Evolutionary conservation across 768 basidiomycete species (phyloP).

Genomic region (Calocera cornea): DNA sequence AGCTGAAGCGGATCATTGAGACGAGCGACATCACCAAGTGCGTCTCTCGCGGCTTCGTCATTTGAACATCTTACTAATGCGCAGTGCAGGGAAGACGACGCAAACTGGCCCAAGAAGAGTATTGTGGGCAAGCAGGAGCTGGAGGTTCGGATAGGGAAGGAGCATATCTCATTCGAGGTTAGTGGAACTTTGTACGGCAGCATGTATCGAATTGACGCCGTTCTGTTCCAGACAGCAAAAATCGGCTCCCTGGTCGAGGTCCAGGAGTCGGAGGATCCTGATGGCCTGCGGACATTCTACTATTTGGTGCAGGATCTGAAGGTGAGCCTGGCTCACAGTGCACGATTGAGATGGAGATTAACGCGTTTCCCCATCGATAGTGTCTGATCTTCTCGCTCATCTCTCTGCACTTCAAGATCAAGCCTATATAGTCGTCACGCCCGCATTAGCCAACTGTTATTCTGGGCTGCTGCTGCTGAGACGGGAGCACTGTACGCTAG

Average conservation of each 20-base stretch:
- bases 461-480: background rate
- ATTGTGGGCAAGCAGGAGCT: slow-evolving; percentile 97
- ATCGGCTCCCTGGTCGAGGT: slow-evolving; percentile 95
- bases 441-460: background rate
- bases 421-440: slow-evolving; percentile 58
- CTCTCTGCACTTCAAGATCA: slow-evolving; percentile 99
- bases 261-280: slow-evolving; percentile 91
- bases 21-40: slow-evolving; percentile 91
- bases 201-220: background rate
- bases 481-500: slow-evolving; percentile 1
- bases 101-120: slow-evolving; percentile 98
- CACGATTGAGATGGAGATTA: background rate
- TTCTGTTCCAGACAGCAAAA: slow-evolving; percentile 71
- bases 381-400: slow-evolving; percentile 97
- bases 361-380: slow-evolving; percentile 29
- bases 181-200: slow-evolving; percentile 16
- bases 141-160: slow-evolving; percentile 84
- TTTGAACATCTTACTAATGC: background rate
- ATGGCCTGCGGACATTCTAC: slow-evolving; percentile 94
- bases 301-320: slow-evolving; percentile 97
- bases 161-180: slow-evolving; percentile 96
- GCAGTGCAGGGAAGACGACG: slow-evolving; percentile 78
- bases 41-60: slow-evolving; percentile 16
- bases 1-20: slow-evolving; percentile 87
- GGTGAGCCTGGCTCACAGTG: slow-evolving; percentile 32